These are phyloP conservation scores for Yamadazyma atlantica DNA, from an alignment of 1,139 yeast species.

Conservation along the genomic window DNA sequence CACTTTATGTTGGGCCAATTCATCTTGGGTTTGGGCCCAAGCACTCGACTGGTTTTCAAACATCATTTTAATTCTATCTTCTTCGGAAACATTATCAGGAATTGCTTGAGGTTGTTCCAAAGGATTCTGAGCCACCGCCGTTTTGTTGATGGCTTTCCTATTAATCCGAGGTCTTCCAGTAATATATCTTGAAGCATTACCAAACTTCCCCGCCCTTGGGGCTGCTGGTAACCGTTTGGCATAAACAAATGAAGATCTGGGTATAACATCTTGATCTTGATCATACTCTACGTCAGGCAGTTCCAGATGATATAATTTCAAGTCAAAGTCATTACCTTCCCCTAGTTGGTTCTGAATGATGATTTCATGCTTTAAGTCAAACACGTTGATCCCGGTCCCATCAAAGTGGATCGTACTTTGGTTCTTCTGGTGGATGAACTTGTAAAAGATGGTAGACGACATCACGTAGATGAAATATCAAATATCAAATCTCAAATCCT, in stretches of 20 bases:
- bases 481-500: too few relatives aligned
- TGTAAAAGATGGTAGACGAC: constrained; percentile 90
- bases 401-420: constrained; percentile 84
- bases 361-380: constrained; percentile 90
- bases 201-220: constrained; percentile 57
- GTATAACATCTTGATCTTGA: constrained; percentile 85
- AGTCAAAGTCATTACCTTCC: constrained; percentile 80
- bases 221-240: constrained; percentile 78
- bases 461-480: too few relatives aligned
- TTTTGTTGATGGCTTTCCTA: constrained; percentile 29
- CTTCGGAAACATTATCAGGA: constrained; percentile 62
- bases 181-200: constrained; percentile 77
- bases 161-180: constrained; percentile 74
- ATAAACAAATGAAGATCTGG: constrained; percentile 81
- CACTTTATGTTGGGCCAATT: constrained; percentile 74
- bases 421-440: constrained; percentile 81
- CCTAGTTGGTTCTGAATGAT: constrained; percentile 79
- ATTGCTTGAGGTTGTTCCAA: constrained; percentile 7
- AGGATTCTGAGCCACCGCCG: constrained; percentile 20
- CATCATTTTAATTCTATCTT: constrained; percentile 86
- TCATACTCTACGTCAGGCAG: constrained; percentile 83
- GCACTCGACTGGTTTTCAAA: constrained; percentile 89
- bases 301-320: constrained; percentile 58
- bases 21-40: constrained; percentile 94
- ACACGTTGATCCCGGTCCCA: constrained; percentile 94